Conservation (phyloP, 139 green algal genomes). For the Volvox africanus region DNA sequence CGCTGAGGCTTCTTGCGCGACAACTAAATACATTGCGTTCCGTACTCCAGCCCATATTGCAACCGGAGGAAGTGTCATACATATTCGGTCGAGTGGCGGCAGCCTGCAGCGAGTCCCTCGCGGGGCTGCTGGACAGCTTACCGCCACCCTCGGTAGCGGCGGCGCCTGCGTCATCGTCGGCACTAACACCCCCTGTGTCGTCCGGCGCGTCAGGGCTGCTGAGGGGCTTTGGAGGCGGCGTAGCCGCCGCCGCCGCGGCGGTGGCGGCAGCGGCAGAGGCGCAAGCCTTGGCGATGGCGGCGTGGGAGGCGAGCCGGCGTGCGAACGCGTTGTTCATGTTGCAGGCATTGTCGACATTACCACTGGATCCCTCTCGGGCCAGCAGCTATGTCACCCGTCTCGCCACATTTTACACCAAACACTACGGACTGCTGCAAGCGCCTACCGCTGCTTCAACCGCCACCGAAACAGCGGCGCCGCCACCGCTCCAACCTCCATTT, state of each 20-base stretch:
- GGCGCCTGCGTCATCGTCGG: not conserved
- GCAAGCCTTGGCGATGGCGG: not conserved
- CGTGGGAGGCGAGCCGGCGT: slow-evolving; percentile 58
- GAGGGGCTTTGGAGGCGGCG: slow-evolving; percentile 1
- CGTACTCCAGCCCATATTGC: slow-evolving; percentile 85
- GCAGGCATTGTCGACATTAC: slow-evolving; percentile 52
- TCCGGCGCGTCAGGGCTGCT: not conserved
- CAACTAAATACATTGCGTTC: slow-evolving; percentile 72
- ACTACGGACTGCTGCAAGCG: slow-evolving; percentile 59
- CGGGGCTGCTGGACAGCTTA: slow-evolving; percentile 70
- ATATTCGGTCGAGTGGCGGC: slow-evolving; percentile 84
- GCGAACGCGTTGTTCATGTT: slow-evolving; percentile 61
- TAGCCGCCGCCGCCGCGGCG: slow-evolving; percentile 17
- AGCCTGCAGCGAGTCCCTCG: slow-evolving; percentile 73
- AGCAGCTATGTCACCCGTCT: slow-evolving; percentile 65
- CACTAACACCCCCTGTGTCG: not conserved
- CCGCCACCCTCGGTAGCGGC: not conserved
- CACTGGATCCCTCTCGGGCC: slow-evolving; percentile 51
- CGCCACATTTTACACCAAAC: slow-evolving; percentile 71
- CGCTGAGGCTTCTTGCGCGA: slow-evolving; percentile 48
- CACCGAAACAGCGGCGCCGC: not conserved
- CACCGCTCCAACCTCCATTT: not conserved
- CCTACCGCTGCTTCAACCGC: not conserved
- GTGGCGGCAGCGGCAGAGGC: slow-evolving; percentile 8
- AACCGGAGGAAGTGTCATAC: slow-evolving; percentile 76